Evolutionary conservation across 2,329 filamentous ascomycete genomes (phyloP), one percentile per base, ranked within the genome.

Genomic region (Didymella exigua): DNA sequence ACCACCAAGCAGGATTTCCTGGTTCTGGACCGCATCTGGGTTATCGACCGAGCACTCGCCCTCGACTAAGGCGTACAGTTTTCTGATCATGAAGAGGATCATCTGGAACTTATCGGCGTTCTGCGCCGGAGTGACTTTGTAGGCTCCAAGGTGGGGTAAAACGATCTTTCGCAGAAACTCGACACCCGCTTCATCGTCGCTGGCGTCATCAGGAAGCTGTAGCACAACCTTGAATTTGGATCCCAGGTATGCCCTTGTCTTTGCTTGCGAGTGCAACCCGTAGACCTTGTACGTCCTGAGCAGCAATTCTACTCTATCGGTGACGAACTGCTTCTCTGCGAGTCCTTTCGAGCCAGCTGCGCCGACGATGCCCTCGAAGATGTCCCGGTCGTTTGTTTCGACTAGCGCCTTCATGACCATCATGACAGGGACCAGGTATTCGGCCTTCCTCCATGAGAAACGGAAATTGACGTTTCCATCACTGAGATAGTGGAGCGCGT

Each of bases 391-490:
- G 72, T 96, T 99, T 14, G 95, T 99, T 75, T 99, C 93, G 2
- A 95, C 85, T 44, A 99, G 80, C 1, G 95, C 93, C 79, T 98
- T 99, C 61, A 99, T 78, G 29, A 99, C 87, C 93, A 99, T 98
- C 84, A 97, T 88, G 58, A 92, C 90, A 1, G 95, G 95, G 2
- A 99, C 85, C n/a, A 99, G 85, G 70, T 91, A 99, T 76, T 99
- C 95, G 65, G 92, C 91, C 78, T 99, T 99, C 64, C 93, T 85
- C 93, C 93, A 99, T 6, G 93, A 97, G 77, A 99, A 99, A 52
- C 95, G 85, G 77, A 99, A 96, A 0, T 91, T 98, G 67, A 98
- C 88, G 75, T 97, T 98, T 61, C 95, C 95, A 73, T 99, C 95
- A 67, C 84, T 91, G 52, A 99, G 84, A 75, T 98, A 99, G 77